phyloP scores from a whole-genome alignment of 768 basidiomycete species.

The Tricholomella constricta region DNA sequence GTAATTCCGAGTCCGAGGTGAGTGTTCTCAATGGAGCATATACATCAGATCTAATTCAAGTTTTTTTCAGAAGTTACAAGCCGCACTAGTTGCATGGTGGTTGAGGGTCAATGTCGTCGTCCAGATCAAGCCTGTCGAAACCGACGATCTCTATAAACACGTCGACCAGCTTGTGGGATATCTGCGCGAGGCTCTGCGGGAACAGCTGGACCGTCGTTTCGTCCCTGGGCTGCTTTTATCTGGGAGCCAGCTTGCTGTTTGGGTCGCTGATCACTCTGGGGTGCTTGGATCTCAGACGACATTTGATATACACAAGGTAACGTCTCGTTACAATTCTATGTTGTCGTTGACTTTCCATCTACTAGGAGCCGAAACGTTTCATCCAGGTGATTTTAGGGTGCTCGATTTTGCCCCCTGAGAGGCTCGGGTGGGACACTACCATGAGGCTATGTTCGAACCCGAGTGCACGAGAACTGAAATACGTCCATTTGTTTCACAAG shows the following conservation, averaged over 20 bases:
- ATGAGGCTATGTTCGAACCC: not conserved
- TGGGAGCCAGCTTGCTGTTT: not conserved
- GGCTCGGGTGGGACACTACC: not conserved
- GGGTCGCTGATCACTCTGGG: too few relatives aligned
- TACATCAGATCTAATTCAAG: too few relatives aligned
- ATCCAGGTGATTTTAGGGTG: too few relatives aligned
- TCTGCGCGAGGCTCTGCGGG: too few relatives aligned
- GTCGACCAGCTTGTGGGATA: not conserved
- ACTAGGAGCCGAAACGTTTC: too few relatives aligned
- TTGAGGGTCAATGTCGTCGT: constrained; percentile 5
- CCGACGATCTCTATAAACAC: not conserved
- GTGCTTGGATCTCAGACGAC: constrained; percentile 1
- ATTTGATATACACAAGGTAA: constrained; percentile 12
- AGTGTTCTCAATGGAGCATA: not conserved
- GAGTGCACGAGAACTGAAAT: not conserved
- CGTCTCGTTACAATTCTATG: too few relatives aligned
- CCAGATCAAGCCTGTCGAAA: constrained; percentile 1
- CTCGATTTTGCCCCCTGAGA: too few relatives aligned
- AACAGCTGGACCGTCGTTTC: constrained; percentile 13
- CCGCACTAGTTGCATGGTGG: constrained; percentile 7
- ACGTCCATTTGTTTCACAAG: not conserved
- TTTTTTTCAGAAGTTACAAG: too few relatives aligned
- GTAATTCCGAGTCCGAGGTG: not conserved
- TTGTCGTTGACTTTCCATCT: not conserved
- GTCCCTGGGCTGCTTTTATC: constrained; percentile 2